These are phyloP conservation scores for Collybia sordida DNA, from an alignment of 768 basidiomycete species.

Conservation along the genomic window DNA sequence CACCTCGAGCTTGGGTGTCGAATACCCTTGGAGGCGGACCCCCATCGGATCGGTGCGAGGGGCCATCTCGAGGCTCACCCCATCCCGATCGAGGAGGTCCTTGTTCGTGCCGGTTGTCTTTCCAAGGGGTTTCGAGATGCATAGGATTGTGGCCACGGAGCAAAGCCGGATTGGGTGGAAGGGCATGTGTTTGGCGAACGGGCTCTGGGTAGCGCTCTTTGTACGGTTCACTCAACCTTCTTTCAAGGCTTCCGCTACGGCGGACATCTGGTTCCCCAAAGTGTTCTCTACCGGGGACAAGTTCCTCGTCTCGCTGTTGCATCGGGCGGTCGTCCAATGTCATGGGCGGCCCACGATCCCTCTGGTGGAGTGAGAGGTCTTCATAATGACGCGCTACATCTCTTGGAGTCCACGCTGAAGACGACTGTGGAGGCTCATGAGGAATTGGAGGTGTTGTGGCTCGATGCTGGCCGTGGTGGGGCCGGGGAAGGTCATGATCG, in stretches of 20 bases:
- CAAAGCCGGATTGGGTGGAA: slow-evolving; percentile 14
- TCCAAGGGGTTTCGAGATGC: slow-evolving; percentile 5
- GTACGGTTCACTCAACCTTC: slow-evolving; percentile 20
- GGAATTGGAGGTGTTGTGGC: slow-evolving; percentile 23
- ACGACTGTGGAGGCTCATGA: slow-evolving; percentile 25
- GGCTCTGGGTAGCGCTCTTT: slow-evolving; percentile 8
- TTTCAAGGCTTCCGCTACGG: slow-evolving; percentile 16
- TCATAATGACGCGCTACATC: not conserved
- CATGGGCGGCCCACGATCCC: not conserved
- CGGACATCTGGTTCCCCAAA: not conserved
- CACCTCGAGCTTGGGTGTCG: not conserved
- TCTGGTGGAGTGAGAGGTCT: not conserved
- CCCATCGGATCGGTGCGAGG: not conserved
- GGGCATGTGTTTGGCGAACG: slow-evolving; percentile 11
- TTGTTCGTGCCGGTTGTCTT: not conserved
- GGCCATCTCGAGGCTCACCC: too few relatives aligned
- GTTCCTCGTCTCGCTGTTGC: slow-evolving; percentile 5
- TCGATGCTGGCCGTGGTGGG: slow-evolving; percentile 7
- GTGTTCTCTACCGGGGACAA: slow-evolving; percentile 1
- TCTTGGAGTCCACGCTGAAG: slow-evolving; percentile 17
- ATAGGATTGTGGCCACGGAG: slow-evolving; percentile 8
- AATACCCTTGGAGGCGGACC: not conserved
- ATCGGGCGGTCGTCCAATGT: slow-evolving; percentile 2
- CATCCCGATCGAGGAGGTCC: too few relatives aligned
- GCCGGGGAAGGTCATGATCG: slow-evolving; percentile 9